phyloP scores from a whole-genome alignment of 1,284 basidiomycete genomes.

The Quambalaria eucalypti region DNA sequence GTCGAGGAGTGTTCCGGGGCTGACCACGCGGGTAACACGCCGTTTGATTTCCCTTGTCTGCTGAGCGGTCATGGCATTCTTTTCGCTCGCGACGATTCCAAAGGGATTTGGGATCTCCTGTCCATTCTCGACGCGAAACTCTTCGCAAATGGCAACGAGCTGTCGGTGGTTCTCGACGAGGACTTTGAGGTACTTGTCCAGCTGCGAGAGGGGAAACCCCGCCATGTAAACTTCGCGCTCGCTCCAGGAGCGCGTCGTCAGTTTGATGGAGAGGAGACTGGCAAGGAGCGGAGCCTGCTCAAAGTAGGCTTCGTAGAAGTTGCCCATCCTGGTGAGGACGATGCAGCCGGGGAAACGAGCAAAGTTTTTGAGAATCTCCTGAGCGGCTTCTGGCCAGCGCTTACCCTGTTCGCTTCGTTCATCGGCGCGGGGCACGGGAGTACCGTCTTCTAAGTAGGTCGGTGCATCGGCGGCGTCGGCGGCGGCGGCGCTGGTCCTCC shows the following conservation, averaged over 20 bases:
- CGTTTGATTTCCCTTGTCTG: conserved; percentile 16
- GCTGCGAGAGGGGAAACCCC: conserved; percentile 39
- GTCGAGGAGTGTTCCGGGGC: conserved; percentile 41
- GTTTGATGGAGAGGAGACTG: conserved; percentile 31
- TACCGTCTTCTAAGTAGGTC: no score
- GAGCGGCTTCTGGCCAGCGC: conserved; percentile 36
- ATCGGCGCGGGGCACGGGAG: neutral
- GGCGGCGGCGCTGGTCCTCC: no score
- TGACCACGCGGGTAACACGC: conserved; percentile 37
- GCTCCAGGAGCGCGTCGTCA: conserved; percentile 32
- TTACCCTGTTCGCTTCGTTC: conserved; percentile 1
- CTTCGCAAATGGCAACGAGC: conserved; percentile 42
- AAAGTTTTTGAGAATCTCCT: conserved; percentile 34
- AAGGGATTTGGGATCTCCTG: conserved; percentile 37
- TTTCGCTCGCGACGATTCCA: neutral
- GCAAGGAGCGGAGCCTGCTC: conserved; percentile 35
- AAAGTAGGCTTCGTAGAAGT: conserved; percentile 46
- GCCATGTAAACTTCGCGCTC: conserved; percentile 39
- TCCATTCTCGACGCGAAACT: conserved; percentile 33
- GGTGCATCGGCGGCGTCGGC: no score
- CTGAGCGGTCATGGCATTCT: conserved; percentile 1
- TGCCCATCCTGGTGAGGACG: conserved; percentile 41
- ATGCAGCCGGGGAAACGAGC: conserved; percentile 33
- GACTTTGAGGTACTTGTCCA: conserved; percentile 43
- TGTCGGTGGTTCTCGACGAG: conserved; percentile 35